Evolutionary conservation across 106 monocot species (phyloP), one percentile per base, ranked within the genome.

Genomic region (Dioscorea alata): DNA sequence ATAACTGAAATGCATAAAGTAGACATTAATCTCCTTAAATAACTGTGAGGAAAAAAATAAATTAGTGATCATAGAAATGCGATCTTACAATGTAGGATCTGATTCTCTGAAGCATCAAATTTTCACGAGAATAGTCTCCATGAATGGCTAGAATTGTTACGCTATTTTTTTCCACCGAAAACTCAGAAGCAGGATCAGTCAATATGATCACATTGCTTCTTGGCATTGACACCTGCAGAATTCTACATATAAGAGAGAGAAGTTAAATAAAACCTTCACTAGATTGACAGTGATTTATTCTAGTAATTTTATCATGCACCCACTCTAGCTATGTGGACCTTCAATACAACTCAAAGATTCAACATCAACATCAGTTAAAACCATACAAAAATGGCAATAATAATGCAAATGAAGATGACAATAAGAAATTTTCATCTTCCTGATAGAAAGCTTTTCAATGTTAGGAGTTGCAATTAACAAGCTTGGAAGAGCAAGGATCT

Each of bases 51-150:
- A 24, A 61, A 59, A 22, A 68, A 6, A 68, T 20, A 48, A 67
- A 16, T 17, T 12, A 31, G 50, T 49, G 12, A 59, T 59, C 9
- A 4, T 61, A 8, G 14, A 2, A 23, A 49, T 25, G 25, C 23
- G 19, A 23, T 66, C 92, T 89, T 81, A 97, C 96, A 78, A 97
- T 85, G 78, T 97, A 97, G 63, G 89, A 92, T 69, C 51, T 89
- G 68, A 92, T 92, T 61, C 96, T 88, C 48, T 97, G 96, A 78
- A 97, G 82, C 96, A 97, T 97, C 76, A 97, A 62, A n/a, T 82
- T 82, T 63, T 66, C 89, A 50, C 96, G 75, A 59, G 96, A 82
- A 82, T 92, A 97, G 49, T 97, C 89, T 75, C 96, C 96, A 64
- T 74, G 57, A 72, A 97, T 87, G n/a, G 82, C 84, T 49, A 86